These are phyloP conservation scores for Cyamopsis tetragonoloba DNA, from an alignment of 306 rosid species.

Conservation along the genomic window DNA sequence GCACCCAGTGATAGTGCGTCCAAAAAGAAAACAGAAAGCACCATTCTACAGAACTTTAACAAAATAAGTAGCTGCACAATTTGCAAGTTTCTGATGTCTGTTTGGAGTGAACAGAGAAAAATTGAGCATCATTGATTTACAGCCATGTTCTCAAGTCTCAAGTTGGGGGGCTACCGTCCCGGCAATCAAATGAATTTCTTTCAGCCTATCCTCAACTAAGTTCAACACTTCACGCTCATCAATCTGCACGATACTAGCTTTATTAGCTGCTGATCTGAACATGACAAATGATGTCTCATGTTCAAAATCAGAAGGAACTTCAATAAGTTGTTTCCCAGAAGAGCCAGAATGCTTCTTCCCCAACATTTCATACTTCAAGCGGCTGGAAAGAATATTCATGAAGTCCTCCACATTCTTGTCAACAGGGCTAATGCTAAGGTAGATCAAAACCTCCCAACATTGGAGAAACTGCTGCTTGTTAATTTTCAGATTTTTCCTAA, in stretches of 20 bases:
- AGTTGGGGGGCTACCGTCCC: constrained; percentile 47
- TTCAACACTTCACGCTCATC: constrained; percentile 75
- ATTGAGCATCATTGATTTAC: too few species aligned
- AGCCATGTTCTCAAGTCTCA: too few species aligned
- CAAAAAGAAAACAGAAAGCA: too few species aligned
- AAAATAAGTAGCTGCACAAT: too few species aligned
- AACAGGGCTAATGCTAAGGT: constrained; percentile 55
- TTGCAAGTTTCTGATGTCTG: too few species aligned
- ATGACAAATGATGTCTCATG: constrained; percentile 70
- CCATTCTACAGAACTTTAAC: too few species aligned
- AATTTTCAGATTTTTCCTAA: constrained; percentile 62
- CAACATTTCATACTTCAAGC: constrained; percentile 68
- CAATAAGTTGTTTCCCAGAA: constrained; percentile 63
- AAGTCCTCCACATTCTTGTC: constrained; percentile 69
- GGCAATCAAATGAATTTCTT: constrained; percentile 64
- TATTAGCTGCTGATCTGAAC: constrained; percentile 50
- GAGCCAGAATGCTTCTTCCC: constrained; percentile 75
- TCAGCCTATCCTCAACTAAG: constrained; percentile 65
- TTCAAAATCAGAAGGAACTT: constrained; percentile 47
- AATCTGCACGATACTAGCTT: constrained; percentile 41
- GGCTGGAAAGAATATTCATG: constrained; percentile 52
- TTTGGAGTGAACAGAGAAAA: too few species aligned
- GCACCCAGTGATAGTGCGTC: too few species aligned
- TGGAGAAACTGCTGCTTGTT: constrained; percentile 79
- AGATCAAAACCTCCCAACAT: constrained; percentile 92